Evolutionary conservation across 192 early-diverging fungal genomes (phyloP), one percentile per base, ranked within the genome.

Genomic region (Podochytrium sp.): DNA sequence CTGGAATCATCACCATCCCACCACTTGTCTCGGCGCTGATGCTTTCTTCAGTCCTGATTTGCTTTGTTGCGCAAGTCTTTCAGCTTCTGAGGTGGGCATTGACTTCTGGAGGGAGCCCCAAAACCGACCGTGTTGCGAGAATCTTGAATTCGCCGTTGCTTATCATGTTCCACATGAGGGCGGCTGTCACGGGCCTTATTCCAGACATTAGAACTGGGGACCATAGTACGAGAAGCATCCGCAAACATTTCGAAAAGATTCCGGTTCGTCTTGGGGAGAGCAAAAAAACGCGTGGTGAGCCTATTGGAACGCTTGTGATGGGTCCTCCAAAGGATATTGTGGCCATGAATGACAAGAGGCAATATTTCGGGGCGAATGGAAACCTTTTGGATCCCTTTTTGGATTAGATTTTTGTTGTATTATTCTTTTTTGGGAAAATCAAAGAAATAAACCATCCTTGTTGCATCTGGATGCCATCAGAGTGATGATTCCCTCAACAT

Each of bases 241-340:
- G 63, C 4, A 18, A 2, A 18, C 51, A 69, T 37, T 55, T 69
- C 50, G 20, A 56, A 33, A 42, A 27, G 27, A 56, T 69, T 33
- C 5, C n/a, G 3, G 66, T 69, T 3, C 16, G 66, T 23, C 23
- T 69, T 3, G 66, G 66, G 16, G 66, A 69, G 39, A 32, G 25
- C 51, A 69, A 69, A 42, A 35, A 18, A 29, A 69, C 66, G 5
- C 66, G 66, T 33, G 66, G 66, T 16, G 66, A 69, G 50, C 6
- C 23, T 6, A 35, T 69, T 34, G 66, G 66, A 18, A 56, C 32
- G 6, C n/a, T 69, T 5, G 18, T 56, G 23, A 52, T 69, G 7
- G n/a, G 23, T 27, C 29, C 27, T 18, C 49, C 66, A 20, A 56
- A 37, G 51, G 33, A 69, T 7, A 34, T 69, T 30, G 10, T 69